Evolutionary conservation across 768 basidiomycete species (phyloP).

Genomic region (Trametes maxima): DNA sequence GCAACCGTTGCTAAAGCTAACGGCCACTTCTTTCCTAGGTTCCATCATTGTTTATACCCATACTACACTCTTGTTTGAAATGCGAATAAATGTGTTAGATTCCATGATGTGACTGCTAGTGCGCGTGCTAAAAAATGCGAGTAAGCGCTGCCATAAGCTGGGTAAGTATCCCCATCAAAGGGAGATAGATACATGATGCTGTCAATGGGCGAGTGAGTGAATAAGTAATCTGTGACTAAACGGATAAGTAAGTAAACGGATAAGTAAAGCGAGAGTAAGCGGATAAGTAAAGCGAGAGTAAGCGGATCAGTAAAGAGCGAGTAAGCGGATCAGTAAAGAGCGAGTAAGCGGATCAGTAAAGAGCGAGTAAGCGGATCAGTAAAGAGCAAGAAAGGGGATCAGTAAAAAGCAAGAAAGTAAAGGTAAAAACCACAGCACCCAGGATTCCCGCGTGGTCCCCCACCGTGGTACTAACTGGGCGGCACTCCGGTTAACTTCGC

Average conservation of each 20-base stretch:
- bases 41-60: not conserved
- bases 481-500: slow-evolving; percentile 64
- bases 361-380: too few species aligned
- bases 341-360: too few species aligned
- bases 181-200: not conserved
- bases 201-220: not conserved
- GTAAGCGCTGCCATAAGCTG: not conserved
- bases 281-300: too few species aligned
- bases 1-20: slow-evolving; percentile 6
- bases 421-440: slow-evolving; percentile 46
- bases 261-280: too few species aligned
- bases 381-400: not conserved
- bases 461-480: slow-evolving; percentile 67
- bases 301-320: too few species aligned
- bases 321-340: too few species aligned
- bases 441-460: slow-evolving; percentile 61
- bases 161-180: not conserved
- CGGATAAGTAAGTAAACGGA: too few species aligned
- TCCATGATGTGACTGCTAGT: not conserved
- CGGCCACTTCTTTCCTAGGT: not conserved
- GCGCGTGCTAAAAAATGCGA: too few species aligned
- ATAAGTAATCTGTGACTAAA: too few species aligned
- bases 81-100: too few species aligned
- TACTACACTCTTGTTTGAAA: too few species aligned
- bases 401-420: not conserved